Percentiles rank a stretch among this genome's conserved stretches.
phyloP scores from a whole-genome alignment of 495 filamentous ascomycete species.

The Tetracladium setigerum region DNA sequence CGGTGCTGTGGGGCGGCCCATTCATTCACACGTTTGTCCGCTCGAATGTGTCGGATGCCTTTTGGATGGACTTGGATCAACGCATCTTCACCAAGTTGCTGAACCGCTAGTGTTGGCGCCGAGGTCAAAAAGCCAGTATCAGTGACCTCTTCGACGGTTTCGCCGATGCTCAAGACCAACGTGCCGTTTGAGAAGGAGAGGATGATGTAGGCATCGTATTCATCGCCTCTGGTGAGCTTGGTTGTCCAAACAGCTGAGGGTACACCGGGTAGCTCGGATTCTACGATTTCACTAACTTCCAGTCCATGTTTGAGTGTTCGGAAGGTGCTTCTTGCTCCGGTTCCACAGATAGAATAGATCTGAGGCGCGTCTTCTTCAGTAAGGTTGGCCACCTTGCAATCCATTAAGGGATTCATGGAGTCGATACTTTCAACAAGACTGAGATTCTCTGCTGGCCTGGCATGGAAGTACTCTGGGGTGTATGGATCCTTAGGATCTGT shows the following conservation, averaged over 20 bases:
- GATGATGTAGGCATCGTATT: slow-evolving; percentile 73
- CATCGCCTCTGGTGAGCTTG: slow-evolving; percentile 72
- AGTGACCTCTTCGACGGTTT: slow-evolving; percentile 90
- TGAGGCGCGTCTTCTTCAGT: slow-evolving; percentile 91
- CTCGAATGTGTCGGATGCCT: slow-evolving; percentile 82
- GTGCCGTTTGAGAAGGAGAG: slow-evolving; percentile 64
- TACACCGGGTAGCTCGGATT: slow-evolving; percentile 77
- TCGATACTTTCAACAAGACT: slow-evolving; percentile 79
- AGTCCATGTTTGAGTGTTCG: slow-evolving; percentile 87
- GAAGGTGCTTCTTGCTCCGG: slow-evolving; percentile 81
- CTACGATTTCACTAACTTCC: slow-evolving; percentile 88
- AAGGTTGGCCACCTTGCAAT: slow-evolving; percentile 83
- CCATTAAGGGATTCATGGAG: slow-evolving; percentile 83
- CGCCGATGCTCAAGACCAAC: slow-evolving; percentile 86
- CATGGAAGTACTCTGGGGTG: slow-evolving; percentile 74
- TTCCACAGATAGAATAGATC: slow-evolving; percentile 87
- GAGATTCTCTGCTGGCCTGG: slow-evolving; percentile 71
- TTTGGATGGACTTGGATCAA: slow-evolving; percentile 92
- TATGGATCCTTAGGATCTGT: slow-evolving; percentile 62
- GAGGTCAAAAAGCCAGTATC: slow-evolving; percentile 85
- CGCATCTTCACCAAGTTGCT: slow-evolving; percentile 88
- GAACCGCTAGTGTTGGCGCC: slow-evolving; percentile 82
- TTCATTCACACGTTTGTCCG: slow-evolving; percentile 78
- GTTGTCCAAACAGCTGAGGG: slow-evolving; percentile 93
- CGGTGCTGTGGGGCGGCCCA: slow-evolving; percentile 92